These are phyloP conservation scores for Tillandsia leiboldiana DNA, from an alignment of 176 grass and related monocot species.

Conservation along the genomic window DNA sequence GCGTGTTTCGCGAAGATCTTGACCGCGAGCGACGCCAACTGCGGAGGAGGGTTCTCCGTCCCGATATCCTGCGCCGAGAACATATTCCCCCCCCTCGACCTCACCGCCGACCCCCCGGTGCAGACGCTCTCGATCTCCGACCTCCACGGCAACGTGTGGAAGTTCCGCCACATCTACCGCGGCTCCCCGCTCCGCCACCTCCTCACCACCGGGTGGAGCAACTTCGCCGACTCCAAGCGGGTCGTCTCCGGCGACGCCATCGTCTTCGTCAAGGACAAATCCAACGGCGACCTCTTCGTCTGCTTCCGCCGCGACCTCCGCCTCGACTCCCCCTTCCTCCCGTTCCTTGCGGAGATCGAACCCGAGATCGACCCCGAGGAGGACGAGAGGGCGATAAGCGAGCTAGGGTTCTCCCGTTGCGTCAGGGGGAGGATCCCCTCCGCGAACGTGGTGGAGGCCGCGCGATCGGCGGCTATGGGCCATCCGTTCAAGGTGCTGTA, in stretches of 20 bases:
- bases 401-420: neutral
- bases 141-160: slow-evolving; percentile 54
- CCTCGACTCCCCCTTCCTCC: neutral
- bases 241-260: slow-evolving; percentile 52
- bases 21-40: slow-evolving; percentile 63
- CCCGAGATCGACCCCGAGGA: neutral
- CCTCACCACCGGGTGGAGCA: slow-evolving; percentile 64
- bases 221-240: slow-evolving; percentile 65
- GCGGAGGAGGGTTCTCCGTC: slow-evolving; percentile 62
- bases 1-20: slow-evolving; percentile 50
- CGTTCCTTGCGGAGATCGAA: neutral
- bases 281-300: slow-evolving; percentile 38
- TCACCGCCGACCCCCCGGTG: slow-evolving; percentile 36
- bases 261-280: slow-evolving; percentile 36
- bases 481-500: neutral
- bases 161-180: slow-evolving; percentile 67
- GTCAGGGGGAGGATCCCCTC: slow-evolving; percentile 2
- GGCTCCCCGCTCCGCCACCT: slow-evolving; percentile 59
- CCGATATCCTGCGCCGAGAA: slow-evolving; percentile 60
- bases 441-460: neutral
- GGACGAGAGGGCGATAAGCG: neutral
- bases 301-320: slow-evolving; percentile 36
- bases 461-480: neutral
- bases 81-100: slow-evolving; percentile 63
- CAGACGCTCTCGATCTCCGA: slow-evolving; percentile 54